These are phyloP conservation scores for Hymenoscyphus infarciens DNA, from an alignment of 2,329 filamentous ascomycete genomes.

Conservation along the genomic window DNA sequence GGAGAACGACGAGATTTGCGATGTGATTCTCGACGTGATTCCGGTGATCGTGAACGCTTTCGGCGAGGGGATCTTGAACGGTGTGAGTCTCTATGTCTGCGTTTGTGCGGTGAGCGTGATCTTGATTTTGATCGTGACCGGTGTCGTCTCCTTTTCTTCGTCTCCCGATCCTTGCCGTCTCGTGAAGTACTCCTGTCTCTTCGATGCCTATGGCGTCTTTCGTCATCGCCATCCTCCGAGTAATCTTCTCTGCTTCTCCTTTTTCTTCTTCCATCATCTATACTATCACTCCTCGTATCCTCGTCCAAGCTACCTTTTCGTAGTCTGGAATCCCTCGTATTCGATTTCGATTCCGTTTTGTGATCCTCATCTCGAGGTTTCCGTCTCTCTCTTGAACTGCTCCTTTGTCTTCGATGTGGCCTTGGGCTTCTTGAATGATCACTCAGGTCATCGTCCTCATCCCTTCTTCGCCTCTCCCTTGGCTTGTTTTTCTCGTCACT, in stretches of 20 bases:
- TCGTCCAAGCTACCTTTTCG: not conserved
- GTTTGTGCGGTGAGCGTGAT: constrained; percentile 26
- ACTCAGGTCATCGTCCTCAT: constrained; percentile 12
- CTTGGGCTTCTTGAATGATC: constrained; percentile 17
- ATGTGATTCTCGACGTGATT: constrained; percentile 11
- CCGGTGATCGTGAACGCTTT: constrained; percentile 26
- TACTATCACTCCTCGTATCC: not conserved
- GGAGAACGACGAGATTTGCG: constrained; percentile 16
- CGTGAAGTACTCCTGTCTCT: constrained; percentile 28
- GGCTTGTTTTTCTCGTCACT: constrained; percentile 8
- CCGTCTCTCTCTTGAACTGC: constrained; percentile 18
- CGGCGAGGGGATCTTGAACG: constrained; percentile 34
- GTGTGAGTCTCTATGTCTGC: constrained; percentile 31
- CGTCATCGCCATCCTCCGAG: not conserved
- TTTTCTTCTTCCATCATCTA: not conserved
- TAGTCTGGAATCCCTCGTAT: not conserved
- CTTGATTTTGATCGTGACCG: constrained; percentile 29
- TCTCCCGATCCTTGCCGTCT: constrained; percentile 19
- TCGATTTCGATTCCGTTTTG: constrained; percentile 2
- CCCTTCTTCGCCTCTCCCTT: constrained; percentile 7
- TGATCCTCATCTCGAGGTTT: not conserved
- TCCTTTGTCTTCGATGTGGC: constrained; percentile 33
- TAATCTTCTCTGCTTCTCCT: not conserved
- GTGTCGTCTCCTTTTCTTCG: constrained; percentile 21
- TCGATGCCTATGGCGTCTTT: constrained; percentile 26